Evolutionary conservation across 805 yeast species (phyloP), one percentile per base, ranked within the genome.

Genomic region (Metschnikowia lunata): DNA sequence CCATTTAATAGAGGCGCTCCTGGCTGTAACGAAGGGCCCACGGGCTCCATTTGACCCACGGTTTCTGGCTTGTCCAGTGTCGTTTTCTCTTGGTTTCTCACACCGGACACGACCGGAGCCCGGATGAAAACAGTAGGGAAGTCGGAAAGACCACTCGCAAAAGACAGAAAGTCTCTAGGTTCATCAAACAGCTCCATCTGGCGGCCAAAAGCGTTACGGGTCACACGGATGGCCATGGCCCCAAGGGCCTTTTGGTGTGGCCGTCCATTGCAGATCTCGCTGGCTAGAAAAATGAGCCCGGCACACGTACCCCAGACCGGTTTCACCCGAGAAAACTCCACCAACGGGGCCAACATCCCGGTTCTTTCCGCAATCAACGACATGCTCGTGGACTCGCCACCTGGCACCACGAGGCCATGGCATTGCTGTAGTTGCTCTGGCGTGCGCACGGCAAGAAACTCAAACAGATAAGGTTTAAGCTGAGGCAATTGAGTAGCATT

Each of bases 231-330:
- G 52, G 80, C 78, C 55, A 86, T 62, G 1, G 84, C 86, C 1
- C 88, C 85, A 34, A 86, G 64, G 3, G 80, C 60, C 45, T 75
- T 65, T 50, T 85, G 84, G 18, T 76, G 73, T 1, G 68, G 71
- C 38, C 72, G 72, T 15, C 80, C 83, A 55, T 78, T 74, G 12
- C 71, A 64, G 31, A 82, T 67, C 37, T 72, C 69, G 43, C 74
- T 68, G 7, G 89, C 75, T 23, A 86, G 66, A 50, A 85, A 72
- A 40, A 86, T 85, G 52, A 86, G 66, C 2, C 95, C 95, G 3
- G 95, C 95, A 62, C 95, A 86, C 1, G 95, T 86, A 0, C 95
- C 95, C 95, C 95, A 86, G 10, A 80, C 75, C 1, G 86, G 81
- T 48, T 75, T 76, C 10, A 47, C 39, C 15, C 66, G 64, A 23